These are phyloP conservation scores for Davidsoniella virescens DNA, from an alignment of 2,329 filamentous ascomycete species.

Conservation along the genomic window DNA sequence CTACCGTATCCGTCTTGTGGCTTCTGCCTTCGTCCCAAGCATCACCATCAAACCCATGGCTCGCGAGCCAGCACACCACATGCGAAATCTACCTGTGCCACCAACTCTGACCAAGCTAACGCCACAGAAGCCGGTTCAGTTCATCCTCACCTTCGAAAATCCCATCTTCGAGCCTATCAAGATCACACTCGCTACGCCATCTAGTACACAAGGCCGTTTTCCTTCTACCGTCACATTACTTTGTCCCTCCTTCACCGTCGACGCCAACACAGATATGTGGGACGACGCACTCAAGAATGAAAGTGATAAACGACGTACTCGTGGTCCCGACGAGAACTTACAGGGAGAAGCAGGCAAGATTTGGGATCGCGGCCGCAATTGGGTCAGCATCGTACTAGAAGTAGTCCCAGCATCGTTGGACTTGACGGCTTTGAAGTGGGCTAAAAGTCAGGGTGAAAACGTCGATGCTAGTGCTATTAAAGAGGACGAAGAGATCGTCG, in stretches of 20 bases:
- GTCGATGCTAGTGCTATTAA: conserved; percentile 31
- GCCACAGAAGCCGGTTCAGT: conserved; percentile 48
- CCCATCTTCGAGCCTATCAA: conserved; percentile 84
- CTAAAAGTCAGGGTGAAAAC: conserved; percentile 21
- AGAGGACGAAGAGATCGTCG: conserved; percentile 50
- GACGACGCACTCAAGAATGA: conserved; percentile 63
- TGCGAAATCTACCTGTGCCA: conserved; percentile 8
- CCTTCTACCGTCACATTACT: conserved; percentile 73
- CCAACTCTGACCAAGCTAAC: conserved; percentile 30
- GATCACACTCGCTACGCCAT: conserved; percentile 73
- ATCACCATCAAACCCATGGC: conserved; percentile 53
- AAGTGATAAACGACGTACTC: conserved; percentile 24
- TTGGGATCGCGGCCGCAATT: conserved; percentile 89
- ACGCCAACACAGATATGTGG: conserved; percentile 74
- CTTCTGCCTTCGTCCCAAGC: conserved; percentile 72
- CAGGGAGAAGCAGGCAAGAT: conserved; percentile 74
- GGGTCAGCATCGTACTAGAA: conserved; percentile 87
- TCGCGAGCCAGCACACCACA: conserved; percentile 12
- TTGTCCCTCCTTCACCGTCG: conserved; percentile 86
- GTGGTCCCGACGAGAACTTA: conserved; percentile 17
- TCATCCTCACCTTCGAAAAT: conserved; percentile 80
- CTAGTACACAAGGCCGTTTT: conserved; percentile 60
- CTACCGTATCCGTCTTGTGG: conserved; percentile 84
- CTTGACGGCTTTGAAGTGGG: conserved; percentile 21
- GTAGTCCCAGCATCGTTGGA: conserved; percentile 51